Conservation (phyloP, 2,329 filamentous ascomycete genomes). For the Aureobasidium sp. region DNA sequence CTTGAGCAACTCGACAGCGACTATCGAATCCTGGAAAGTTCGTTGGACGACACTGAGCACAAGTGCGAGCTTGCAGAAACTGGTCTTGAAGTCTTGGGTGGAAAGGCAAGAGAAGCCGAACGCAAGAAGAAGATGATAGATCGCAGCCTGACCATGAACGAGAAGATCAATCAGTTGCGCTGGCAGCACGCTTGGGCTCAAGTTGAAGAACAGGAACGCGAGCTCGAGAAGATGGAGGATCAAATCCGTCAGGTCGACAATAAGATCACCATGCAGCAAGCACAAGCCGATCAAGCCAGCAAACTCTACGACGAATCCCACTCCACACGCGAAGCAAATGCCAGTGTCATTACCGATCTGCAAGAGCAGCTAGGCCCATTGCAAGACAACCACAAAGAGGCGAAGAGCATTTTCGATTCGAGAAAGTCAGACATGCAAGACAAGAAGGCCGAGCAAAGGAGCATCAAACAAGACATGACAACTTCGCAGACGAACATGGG, state of each 20-base stretch:
- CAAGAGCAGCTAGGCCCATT: slow-evolving; percentile 34
- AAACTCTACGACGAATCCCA: slow-evolving; percentile 38
- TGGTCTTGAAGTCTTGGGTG: slow-evolving; percentile 55
- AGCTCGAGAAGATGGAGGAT: slow-evolving; percentile 23
- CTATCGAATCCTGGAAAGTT: slow-evolving; percentile 75
- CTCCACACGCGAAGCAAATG: slow-evolving; percentile 30
- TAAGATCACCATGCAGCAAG: slow-evolving; percentile 42
- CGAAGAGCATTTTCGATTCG: slow-evolving; percentile 44
- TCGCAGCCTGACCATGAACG: slow-evolving; percentile 57
- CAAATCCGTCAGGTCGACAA: slow-evolving; percentile 31
- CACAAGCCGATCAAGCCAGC: slow-evolving; percentile 36
- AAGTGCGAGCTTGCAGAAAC: slow-evolving; percentile 54
- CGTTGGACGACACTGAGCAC: slow-evolving; percentile 61
- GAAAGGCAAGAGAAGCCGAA: slow-evolving; percentile 52
- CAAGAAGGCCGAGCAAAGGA: slow-evolving; percentile 50
- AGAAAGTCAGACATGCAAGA: slow-evolving; percentile 22
- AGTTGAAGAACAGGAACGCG: slow-evolving; percentile 64
- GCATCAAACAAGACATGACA: slow-evolving; percentile 53
- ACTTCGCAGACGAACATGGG: slow-evolving; percentile 39
- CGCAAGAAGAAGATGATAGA: slow-evolving; percentile 57
- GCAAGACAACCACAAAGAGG: slow-evolving; percentile 39
- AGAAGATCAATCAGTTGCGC: slow-evolving; percentile 50
- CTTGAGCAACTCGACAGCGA: slow-evolving; percentile 87
- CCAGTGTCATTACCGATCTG: slow-evolving; percentile 27
- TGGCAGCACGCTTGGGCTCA: slow-evolving; percentile 79